phyloP scores from a whole-genome alignment of 2,329 filamentous ascomycete genomes.

The Hortaea werneckii region DNA sequence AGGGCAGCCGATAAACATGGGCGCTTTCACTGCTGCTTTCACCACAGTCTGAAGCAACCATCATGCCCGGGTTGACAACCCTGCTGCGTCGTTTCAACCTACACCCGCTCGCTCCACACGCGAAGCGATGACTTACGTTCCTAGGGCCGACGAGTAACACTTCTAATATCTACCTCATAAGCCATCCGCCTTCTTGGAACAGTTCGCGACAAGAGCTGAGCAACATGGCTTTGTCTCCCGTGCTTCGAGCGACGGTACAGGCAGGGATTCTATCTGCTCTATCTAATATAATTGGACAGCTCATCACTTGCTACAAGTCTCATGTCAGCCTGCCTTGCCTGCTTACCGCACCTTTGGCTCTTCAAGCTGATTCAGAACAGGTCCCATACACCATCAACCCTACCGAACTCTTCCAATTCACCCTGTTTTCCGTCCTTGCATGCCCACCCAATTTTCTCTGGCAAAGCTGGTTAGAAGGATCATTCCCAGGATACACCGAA shows the following conservation, averaged over 20 bases:
- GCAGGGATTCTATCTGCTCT: conserved; percentile 53
- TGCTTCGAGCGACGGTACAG: conserved; percentile 47
- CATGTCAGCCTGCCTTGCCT: conserved; percentile 35
- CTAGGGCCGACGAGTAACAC: too few species aligned
- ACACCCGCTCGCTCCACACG: too few species aligned
- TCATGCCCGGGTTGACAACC: too few species aligned
- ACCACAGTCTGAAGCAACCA: too few species aligned
- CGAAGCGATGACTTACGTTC: too few species aligned
- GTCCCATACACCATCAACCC: conserved; percentile 44
- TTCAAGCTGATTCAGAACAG: conserved; percentile 11
- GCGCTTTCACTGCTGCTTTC: too few species aligned
- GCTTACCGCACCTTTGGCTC: background rate
- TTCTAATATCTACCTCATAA: too few species aligned
- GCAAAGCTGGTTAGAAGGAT: conserved; percentile 68
- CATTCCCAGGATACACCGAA: conserved; percentile 56
- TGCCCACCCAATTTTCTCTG: conserved; percentile 78
- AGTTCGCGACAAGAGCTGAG: background rate
- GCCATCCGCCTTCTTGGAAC: too few species aligned
- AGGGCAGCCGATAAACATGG: too few species aligned
- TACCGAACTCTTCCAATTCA: conserved; percentile 63
- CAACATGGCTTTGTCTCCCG: background rate
- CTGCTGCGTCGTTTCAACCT: too few species aligned
- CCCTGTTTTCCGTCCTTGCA: conserved; percentile 60
- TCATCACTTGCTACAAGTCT: conserved; percentile 51
- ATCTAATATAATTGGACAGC: conserved; percentile 66